A percentile compares a stretch with the other conserved stretches of the same genome.
These are phyloP conservation scores for Symbiodinium pilosum DNA, from an alignment of 73 alveolate genomes.

Conservation along the genomic window DNA sequence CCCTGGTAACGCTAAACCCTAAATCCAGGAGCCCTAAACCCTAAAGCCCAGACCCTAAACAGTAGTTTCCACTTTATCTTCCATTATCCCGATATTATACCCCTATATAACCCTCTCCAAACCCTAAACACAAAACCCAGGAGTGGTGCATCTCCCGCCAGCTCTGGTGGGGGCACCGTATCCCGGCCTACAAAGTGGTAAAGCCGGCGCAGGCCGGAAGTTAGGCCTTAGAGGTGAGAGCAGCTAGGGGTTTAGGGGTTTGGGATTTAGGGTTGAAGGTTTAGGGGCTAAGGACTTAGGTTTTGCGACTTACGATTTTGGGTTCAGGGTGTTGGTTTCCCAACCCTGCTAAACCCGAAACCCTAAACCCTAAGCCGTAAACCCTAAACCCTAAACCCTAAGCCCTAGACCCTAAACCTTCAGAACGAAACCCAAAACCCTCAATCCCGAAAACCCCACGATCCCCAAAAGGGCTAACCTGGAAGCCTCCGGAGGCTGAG, in stretches of 20 bases:
- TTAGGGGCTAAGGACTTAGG: too few species aligned
- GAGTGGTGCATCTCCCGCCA: slow-evolving; percentile 97
- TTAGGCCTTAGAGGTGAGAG: slow-evolving; percentile 7
- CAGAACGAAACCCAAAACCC: neutral
- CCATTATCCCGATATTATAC: too few species aligned
- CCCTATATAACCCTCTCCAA: too few species aligned
- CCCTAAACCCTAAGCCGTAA: neutral
- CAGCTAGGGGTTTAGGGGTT: neutral
- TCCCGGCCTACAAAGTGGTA: slow-evolving; percentile 99
- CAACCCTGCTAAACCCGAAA: too few species aligned
- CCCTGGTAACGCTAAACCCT: neutral
- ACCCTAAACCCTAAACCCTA: neutral
- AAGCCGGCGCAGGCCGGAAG: slow-evolving; percentile 97
- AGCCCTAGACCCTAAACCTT: neutral
- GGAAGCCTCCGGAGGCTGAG: neutral
- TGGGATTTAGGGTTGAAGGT: too few species aligned
- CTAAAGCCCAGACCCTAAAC: neutral
- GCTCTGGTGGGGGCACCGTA: slow-evolving; percentile 99
- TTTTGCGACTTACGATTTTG: too few species aligned
- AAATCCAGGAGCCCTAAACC: neutral
- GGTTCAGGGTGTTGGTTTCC: neutral
- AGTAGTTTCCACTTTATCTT: too few species aligned
- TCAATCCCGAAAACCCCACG: neutral
- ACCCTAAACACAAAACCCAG: neutral
- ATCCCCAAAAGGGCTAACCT: neutral